phyloP scores from a whole-genome alignment of 2,329 filamentous ascomycete species.

The Neocatenulostroma microsporum region DNA sequence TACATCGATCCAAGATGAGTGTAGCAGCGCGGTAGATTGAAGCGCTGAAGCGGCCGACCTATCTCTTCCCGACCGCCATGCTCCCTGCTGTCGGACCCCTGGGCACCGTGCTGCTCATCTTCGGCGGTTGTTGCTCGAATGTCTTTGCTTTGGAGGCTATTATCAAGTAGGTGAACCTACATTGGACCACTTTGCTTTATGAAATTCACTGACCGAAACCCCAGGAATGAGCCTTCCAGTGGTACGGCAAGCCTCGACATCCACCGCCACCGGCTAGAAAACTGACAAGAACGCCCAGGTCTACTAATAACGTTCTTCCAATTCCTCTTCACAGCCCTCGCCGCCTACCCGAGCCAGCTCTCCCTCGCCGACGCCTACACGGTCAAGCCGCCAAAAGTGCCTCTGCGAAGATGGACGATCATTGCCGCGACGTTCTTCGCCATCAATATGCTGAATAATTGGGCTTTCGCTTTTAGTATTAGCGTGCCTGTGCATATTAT shows the following conservation, averaged over 20 bases:
- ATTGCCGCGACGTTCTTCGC: slow-evolving; percentile 87
- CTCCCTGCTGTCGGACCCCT: slow-evolving; percentile 2
- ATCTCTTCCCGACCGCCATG: too few relatives aligned
- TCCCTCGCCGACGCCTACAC: slow-evolving; percentile 58
- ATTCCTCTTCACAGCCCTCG: slow-evolving; percentile 56
- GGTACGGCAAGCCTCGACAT: slow-evolving; percentile 47
- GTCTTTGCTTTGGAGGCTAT: slow-evolving; percentile 96
- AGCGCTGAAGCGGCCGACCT: too few relatives aligned
- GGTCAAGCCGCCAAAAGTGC: slow-evolving; percentile 69
- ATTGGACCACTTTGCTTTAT: too few relatives aligned
- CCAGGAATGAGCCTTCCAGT: slow-evolving; percentile 71
- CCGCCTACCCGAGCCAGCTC: slow-evolving; percentile 39
- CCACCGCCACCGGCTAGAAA: not conserved
- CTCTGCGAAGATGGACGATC: slow-evolving; percentile 73
- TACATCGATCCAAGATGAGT: too few relatives aligned
- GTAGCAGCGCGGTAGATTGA: too few relatives aligned
- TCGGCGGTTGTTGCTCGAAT: slow-evolving; percentile 75
- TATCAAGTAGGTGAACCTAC: slow-evolving; percentile 57
- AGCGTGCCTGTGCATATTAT: slow-evolving; percentile 97
- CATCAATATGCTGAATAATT: slow-evolving; percentile 95
- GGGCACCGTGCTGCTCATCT: slow-evolving; percentile 6
- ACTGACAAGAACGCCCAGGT: slow-evolving; percentile 41
- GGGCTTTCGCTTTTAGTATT: slow-evolving; percentile 94
- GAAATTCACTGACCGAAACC: slow-evolving; percentile 10
- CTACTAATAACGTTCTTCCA: slow-evolving; percentile 51